phyloP scores from a whole-genome alignment of 2,329 filamentous ascomycete species.

The Plenodomus lindquistii region DNA sequence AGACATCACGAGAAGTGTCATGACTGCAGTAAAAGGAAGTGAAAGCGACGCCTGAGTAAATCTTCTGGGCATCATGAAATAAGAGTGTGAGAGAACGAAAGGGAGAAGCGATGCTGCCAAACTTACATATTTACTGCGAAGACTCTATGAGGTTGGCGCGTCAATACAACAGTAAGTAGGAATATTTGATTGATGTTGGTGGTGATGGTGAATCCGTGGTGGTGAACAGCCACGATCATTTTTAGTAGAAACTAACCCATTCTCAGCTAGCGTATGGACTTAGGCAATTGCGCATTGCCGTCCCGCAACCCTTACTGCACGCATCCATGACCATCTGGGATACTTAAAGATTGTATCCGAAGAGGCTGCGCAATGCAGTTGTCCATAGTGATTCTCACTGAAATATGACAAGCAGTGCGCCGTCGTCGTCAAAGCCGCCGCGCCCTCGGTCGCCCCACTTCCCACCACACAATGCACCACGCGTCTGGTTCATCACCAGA shows the following conservation, averaged over 20 bases:
- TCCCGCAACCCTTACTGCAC: constrained; percentile 12
- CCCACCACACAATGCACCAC: constrained; percentile 67
- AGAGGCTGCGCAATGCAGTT: constrained; percentile 4
- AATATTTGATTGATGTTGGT: neutral
- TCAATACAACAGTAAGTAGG: neutral
- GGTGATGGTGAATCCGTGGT: constrained; percentile 3
- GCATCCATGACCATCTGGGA: constrained; percentile 1
- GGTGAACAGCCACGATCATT: constrained; percentile 13
- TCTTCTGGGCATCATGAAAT: neutral
- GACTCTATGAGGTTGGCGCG: neutral
- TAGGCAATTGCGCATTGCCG: constrained; percentile 18
- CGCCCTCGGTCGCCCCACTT: constrained; percentile 55
- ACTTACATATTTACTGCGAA: neutral
- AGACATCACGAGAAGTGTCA: constrained; percentile 1
- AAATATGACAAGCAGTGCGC: constrained; percentile 18
- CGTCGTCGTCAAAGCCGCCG: constrained; percentile 32
- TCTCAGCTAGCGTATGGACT: constrained; percentile 13
- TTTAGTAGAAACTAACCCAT: constrained; percentile 20
- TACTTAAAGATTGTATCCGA: neutral
- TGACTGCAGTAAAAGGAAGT: constrained; percentile 17
- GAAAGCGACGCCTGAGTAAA: constrained; percentile 6
- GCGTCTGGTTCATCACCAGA: constrained; percentile 91
- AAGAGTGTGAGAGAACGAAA: neutral
- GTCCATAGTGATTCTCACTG: neutral
- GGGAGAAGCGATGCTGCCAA: neutral